Evolutionary conservation across 768 basidiomycete genomes (phyloP).

Genomic region (Termitomyces sp.): DNA sequence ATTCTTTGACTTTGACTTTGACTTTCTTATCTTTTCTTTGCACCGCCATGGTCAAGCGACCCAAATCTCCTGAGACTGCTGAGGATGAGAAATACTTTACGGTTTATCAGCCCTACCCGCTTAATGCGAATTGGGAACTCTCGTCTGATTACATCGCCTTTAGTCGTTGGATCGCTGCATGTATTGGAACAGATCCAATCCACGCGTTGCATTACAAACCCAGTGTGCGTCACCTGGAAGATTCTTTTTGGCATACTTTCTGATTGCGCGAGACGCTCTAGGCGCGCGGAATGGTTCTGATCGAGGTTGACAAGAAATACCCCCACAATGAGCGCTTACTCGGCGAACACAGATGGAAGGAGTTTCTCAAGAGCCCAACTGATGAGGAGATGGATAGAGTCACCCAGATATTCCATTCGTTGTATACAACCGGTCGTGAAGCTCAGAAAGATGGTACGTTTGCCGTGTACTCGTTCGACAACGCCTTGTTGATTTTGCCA

Average conservation of each 20-base stretch:
- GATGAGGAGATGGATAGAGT: slow-evolving; percentile 29
- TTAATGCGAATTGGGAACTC: slow-evolving; percentile 40
- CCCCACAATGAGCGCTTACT: slow-evolving; percentile 30
- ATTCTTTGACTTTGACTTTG: background rate
- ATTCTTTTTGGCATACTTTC: background rate
- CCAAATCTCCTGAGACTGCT: slow-evolving; percentile 30
- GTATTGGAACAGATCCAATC: slow-evolving; percentile 30
- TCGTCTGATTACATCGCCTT: slow-evolving; percentile 32
- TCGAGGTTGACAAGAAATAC: slow-evolving; percentile 38
- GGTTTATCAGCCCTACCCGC: slow-evolving; percentile 43
- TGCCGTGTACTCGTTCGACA: background rate
- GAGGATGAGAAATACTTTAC: slow-evolving; percentile 44
- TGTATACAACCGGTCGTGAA: slow-evolving; percentile 34
- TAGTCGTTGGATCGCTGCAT: slow-evolving; percentile 42
- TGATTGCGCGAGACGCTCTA: slow-evolving; percentile 12
- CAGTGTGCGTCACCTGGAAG: slow-evolving; percentile 24
- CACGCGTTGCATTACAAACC: slow-evolving; percentile 44
- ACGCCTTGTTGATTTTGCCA: background rate
- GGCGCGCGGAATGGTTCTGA: slow-evolving; percentile 42
- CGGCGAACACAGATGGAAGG: slow-evolving; percentile 46
- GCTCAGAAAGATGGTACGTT: slow-evolving; percentile 46
- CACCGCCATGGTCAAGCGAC: slow-evolving; percentile 31
- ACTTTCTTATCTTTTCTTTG: background rate
- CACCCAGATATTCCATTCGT: slow-evolving; percentile 36
- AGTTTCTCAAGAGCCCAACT: slow-evolving; percentile 35